Evolutionary conservation across 345 rosid species (phyloP), one percentile per base, ranked within the genome.

Genomic region (Brassica carinata): DNA sequence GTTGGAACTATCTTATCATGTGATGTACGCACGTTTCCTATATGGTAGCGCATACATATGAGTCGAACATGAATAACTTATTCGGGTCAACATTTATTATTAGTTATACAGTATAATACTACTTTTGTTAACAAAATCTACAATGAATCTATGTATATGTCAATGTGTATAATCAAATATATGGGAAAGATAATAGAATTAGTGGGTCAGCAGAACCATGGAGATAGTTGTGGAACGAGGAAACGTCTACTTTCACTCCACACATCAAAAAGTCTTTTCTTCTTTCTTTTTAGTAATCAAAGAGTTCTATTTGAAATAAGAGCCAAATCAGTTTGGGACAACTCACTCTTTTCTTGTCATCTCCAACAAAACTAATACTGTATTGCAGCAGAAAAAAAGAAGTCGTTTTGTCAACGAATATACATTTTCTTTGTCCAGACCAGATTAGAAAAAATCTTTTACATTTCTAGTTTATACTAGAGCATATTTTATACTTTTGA

Each of bases 151-250:
- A 77, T 69, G 19, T 64, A 38, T 67, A 23, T 43, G 55, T 67
- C 31, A 19, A 43, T 62, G 31, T 38, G 6, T 71, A 14, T 71
- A 19, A 23, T 9, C 17, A 51, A 31, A 71, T 57, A 19, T 64
- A 27, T 34, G 40, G 7, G 19, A 33, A 72, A 66, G 11, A 78
- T 18, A 64, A 78, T 7, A 66, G 31, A 72, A 23, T 23, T 23
- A 55, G 73, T 78, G 82, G 77, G 73, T 65, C 82, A 78, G 77
- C 72, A 78, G 81, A 78, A 78, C 70, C 66, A 78, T 72, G 11
- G 72, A 78, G 77, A 78, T 64, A 38, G 61, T 67, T 72, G 73
- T 72, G 62, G 77, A 79, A 72, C 82, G 82, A 73, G 77, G 82
- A 79, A 79, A 73, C 73, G 77, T 79, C 77, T 66, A 72, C 82